Evolutionary conservation across 2,329 filamentous ascomycete species (phyloP), one percentile per base, ranked within the genome.

Genomic region (Penicillium sp.): DNA sequence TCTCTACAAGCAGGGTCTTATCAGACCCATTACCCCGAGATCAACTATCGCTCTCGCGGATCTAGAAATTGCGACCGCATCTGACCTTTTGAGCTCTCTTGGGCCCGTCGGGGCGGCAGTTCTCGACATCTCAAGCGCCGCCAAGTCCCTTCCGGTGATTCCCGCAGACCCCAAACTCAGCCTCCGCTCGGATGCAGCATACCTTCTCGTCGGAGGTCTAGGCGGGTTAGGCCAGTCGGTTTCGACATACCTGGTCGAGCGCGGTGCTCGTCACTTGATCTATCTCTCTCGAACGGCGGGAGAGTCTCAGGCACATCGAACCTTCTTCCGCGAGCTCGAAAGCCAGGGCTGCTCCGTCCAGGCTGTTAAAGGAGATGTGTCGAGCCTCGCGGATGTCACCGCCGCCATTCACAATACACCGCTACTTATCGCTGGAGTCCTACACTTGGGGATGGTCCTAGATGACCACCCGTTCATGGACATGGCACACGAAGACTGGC

Each of bases 171-270:
- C 50, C 23, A 48, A 15, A 5, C 35, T 38, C n/a, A 41, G 23
- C 4, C 55, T 65, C 19, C 44, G 44, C 5, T 1, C n/a, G 0
- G 60, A 64, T 41, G 57, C 50, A 9, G 50, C 66, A 0, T 81
- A 81, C 59, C 53, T 81, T 1, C 62, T 81, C 1, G 67, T 71
- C 2, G 79, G 79, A 13, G 78, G 79, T 6, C 65, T 80, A 2
- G 79, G 79, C 3, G 78, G 77, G 17, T 56, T 82, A 0, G 79
- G 78, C 3, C 68, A 69, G 26, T 50, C 66, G 0, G 63, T 81
- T 0, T 66, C 76, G 1, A 65, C 50, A 2, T 79, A 72, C 71
- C 69, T 81, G 64, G 73, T 73, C 8, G 63, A 67, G 6, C 63
- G 70, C 9, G 78, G 77, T 0, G 78, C 78, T 5, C 56, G 66